phyloP scores from a whole-genome alignment of 257 asterid species.

The Solanum sparsipilum region DNA sequence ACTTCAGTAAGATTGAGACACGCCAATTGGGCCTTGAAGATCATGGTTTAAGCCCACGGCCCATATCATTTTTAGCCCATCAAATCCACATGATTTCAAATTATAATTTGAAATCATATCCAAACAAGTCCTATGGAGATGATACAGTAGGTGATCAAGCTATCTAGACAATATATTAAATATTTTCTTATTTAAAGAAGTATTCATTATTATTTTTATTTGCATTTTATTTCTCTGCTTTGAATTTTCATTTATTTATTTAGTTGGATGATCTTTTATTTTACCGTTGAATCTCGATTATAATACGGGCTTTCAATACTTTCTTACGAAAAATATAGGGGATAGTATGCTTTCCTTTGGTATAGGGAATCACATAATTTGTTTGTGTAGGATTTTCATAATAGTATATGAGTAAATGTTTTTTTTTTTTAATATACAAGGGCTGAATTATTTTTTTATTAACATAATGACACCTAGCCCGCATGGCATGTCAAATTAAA shows the following conservation, averaged over 20 bases:
- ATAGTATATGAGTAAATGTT: not conserved
- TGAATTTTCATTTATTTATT: not conserved
- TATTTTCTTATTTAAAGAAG: not conserved
- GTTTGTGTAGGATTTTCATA: not conserved
- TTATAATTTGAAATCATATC: not conserved
- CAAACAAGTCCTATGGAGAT: not conserved
- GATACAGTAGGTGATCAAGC: not conserved
- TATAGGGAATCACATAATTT: not conserved
- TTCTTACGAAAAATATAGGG: not conserved
- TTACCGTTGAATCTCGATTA: not conserved
- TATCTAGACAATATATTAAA: not conserved
- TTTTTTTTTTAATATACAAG: not conserved
- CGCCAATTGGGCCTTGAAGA: not conserved
- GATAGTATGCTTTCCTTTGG: not conserved
- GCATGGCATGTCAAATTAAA: not conserved
- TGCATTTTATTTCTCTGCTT: not conserved
- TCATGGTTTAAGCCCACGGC: not conserved
- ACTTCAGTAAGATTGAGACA: not conserved
- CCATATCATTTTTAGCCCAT: not conserved
- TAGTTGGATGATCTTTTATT: not conserved
- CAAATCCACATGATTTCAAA: not conserved
- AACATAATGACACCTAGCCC: not conserved
- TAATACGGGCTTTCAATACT: not conserved
- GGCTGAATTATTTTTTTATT: not conserved
- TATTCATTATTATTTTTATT: not conserved